Evolutionary conservation across 1,284 basidiomycete species (phyloP).

Genomic region (Moniliophthora roreri): DNA sequence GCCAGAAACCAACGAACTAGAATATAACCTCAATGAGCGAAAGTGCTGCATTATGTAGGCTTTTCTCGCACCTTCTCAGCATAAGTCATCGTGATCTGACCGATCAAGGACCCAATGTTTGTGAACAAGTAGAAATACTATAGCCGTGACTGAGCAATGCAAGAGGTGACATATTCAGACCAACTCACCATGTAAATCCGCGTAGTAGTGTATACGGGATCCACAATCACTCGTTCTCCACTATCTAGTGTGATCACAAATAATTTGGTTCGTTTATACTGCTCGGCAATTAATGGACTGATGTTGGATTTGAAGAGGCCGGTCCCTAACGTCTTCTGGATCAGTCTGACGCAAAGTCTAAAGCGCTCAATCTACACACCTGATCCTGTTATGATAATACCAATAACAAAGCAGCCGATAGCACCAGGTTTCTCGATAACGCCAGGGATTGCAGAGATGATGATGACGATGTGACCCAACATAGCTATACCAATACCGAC

Average conservation of each 20-base stretch:
- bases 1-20: constrained; percentile 71
- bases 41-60: too few relatives aligned
- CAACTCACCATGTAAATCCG: constrained; percentile 73
- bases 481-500: constrained; percentile 8
- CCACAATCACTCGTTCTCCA: constrained; percentile 81
- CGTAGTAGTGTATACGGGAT: constrained; percentile 71
- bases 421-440: constrained; percentile 42
- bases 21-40: not conserved
- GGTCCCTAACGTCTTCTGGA: constrained; percentile 35
- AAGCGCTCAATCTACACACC: not conserved
- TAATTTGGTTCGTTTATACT: constrained; percentile 59
- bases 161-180: not conserved
- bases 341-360: constrained; percentile 27
- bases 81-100: constrained; percentile 71
- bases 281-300: constrained; percentile 78
- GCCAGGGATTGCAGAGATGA: constrained; percentile 18
- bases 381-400: constrained; percentile 39
- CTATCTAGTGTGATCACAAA: constrained; percentile 52
- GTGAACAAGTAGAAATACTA: constrained; percentile 80
- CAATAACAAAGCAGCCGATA: constrained; percentile 8
- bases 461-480: constrained; percentile 9
- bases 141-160: not conserved
- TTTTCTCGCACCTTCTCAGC: constrained; percentile 66
- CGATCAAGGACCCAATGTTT: constrained; percentile 73
- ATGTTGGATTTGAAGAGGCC: constrained; percentile 85